Evolutionary conservation across 2,329 filamentous ascomycete genomes (phyloP).

Genomic region (Colletotrichum sojae): DNA sequence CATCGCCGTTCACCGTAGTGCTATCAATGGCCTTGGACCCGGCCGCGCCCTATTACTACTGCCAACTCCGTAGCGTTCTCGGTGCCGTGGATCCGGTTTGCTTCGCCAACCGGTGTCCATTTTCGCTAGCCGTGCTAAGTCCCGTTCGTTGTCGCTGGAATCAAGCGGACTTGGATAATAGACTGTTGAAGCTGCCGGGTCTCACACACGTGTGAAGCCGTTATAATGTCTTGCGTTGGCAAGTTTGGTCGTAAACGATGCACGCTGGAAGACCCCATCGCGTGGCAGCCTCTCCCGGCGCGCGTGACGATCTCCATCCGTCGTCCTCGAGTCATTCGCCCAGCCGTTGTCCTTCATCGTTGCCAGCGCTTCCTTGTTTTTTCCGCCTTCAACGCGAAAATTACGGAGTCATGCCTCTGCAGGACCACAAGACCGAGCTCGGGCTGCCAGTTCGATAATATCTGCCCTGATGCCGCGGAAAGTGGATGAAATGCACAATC

Average conservation of each 20-base stretch:
- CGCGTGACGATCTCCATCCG: slow-evolving; percentile 20
- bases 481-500: slow-evolving; percentile 16
- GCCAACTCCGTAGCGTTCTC: no score
- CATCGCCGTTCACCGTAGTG: slow-evolving; percentile 12
- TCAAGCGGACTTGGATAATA: neutral
- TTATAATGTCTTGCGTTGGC: neutral
- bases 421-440: slow-evolving; percentile 28
- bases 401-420: slow-evolving; percentile 31
- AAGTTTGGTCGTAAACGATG: neutral
- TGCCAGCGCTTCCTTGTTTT: slow-evolving; percentile 28
- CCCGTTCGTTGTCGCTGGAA: no score
- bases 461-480: slow-evolving; percentile 15
- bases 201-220: neutral
- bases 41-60: no score
- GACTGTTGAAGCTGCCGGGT: neutral
- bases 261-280: neutral
- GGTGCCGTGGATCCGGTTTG: no score
- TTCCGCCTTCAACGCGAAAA: slow-evolving; percentile 8
- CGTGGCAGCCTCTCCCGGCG: slow-evolving; percentile 6
- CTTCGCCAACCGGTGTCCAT: neutral
- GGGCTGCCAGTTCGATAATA: slow-evolving; percentile 2
- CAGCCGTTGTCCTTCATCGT: slow-evolving; percentile 11
- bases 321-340: slow-evolving; percentile 30
- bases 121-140: neutral
- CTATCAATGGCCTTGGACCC: no score